phyloP scores from a whole-genome alignment of 495 filamentous ascomycete genomes.

The Tuber magnatum region DNA sequence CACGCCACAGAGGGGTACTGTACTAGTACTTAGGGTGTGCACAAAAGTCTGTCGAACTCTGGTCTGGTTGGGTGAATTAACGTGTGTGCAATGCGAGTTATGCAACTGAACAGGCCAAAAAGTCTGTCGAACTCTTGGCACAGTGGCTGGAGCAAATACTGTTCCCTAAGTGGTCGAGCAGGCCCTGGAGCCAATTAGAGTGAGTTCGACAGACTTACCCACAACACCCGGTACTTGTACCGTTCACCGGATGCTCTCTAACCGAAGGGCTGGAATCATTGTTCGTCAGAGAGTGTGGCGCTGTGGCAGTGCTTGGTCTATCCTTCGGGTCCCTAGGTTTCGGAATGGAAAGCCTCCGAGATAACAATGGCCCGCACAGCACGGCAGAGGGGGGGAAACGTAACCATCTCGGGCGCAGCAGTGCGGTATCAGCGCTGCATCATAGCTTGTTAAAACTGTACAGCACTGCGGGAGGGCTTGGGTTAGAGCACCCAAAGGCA shows the following conservation, averaged over 20 bases:
- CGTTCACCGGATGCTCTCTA: not conserved
- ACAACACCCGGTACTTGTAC: no score
- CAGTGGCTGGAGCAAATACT: no score
- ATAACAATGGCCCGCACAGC: not conserved
- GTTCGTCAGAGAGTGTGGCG: constrained; percentile 1
- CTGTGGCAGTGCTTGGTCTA: not conserved
- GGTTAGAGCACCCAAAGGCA: not conserved
- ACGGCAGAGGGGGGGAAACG: not conserved
- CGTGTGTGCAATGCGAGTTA: no score
- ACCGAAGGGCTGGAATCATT: not conserved
- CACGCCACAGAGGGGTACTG: not conserved
- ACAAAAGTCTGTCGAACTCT: no score
- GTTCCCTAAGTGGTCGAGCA: no score
- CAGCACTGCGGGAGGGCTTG: not conserved
- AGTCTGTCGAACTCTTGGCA: no score
- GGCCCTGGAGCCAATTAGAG: no score
- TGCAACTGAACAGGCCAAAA: no score
- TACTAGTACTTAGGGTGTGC: no score
- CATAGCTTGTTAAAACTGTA: not conserved
- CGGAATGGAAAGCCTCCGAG: not conserved
- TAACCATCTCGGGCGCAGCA: not conserved
- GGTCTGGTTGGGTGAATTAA: no score
- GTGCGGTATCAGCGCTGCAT: not conserved
- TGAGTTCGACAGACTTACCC: no score
- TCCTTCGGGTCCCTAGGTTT: not conserved